Percentiles rank a stretch among this genome's conserved stretches.
These are phyloP conservation scores for Apiospora rasikravindrae DNA, from an alignment of 2,329 filamentous ascomycete genomes.

Conservation along the genomic window DNA sequence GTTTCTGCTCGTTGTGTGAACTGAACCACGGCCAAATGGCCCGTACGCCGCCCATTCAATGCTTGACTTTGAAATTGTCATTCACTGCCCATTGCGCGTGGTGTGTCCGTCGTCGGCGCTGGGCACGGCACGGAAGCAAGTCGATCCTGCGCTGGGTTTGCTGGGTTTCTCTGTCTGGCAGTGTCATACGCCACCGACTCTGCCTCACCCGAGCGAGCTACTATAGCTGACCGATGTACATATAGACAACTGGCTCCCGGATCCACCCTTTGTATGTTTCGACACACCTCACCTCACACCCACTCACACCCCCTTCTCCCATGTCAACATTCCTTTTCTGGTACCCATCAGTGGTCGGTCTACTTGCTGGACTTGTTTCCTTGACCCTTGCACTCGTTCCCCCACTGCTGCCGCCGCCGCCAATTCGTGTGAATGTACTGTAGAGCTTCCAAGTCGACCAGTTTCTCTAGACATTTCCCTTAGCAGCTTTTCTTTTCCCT, in stretches of 20 bases:
- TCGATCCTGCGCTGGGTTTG: slow-evolving; percentile 12
- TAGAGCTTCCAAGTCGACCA: slow-evolving; percentile 30
- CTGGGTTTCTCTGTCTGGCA: background rate
- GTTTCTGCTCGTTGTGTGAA: background rate
- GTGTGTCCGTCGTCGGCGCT: background rate
- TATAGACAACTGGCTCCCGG: slow-evolving; percentile 38
- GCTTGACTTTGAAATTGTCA: background rate
- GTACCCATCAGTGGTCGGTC: slow-evolving; percentile 33
- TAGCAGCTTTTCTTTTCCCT: slow-evolving; percentile 36
- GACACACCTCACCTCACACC: slow-evolving; percentile 31
- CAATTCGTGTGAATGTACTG: slow-evolving; percentile 24
- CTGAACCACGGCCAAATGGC: slow-evolving; percentile 2
- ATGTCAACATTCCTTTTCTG: slow-evolving; percentile 31
- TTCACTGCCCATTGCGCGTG: slow-evolving; percentile 26
- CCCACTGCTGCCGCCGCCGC: slow-evolving; percentile 36
- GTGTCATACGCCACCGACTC: slow-evolving; percentile 29
- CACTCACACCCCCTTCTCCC: slow-evolving; percentile 35
- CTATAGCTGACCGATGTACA: slow-evolving; percentile 40
- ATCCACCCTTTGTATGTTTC: slow-evolving; percentile 39
- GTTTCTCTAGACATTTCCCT: slow-evolving; percentile 34
- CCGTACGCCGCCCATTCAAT: background rate
- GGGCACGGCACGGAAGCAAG: slow-evolving; percentile 11
- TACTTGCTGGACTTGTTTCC: slow-evolving; percentile 33
- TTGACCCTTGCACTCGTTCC: slow-evolving; percentile 34
- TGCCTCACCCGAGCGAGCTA: slow-evolving; percentile 29